A percentile compares a stretch with the other conserved stretches of the same genome.
Evolutionary conservation across 345 rosid species (phyloP).

Genomic region (Eucalyptus lansdowneana): DNA sequence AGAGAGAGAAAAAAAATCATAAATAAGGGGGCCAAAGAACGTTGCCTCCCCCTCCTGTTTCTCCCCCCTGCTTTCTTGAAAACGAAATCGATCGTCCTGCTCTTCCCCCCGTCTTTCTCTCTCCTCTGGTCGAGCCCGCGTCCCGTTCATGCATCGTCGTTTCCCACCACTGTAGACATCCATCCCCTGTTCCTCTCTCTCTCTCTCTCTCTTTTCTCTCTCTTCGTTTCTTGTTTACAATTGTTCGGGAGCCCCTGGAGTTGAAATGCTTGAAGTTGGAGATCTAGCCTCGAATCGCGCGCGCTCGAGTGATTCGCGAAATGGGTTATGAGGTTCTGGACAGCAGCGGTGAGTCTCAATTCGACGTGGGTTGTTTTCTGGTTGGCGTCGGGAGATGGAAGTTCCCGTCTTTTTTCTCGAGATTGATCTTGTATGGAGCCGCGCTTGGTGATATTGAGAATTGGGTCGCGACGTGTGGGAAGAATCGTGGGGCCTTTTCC

Average conservation of each 20-base stretch:
- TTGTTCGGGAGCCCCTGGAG: background rate
- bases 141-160: background rate
- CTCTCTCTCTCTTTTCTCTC: background rate
- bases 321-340: conserved; percentile 40
- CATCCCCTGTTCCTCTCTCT: background rate
- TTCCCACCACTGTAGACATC: background rate
- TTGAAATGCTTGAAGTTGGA: background rate
- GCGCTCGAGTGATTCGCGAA: background rate
- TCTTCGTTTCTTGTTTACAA: background rate
- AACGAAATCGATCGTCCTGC: background rate
- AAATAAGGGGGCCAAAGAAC: background rate
- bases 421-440: background rate
- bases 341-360: conserved; percentile 30
- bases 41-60: background rate
- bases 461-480: background rate
- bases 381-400: background rate
- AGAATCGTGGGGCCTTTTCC: background rate
- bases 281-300: background rate
- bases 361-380: background rate
- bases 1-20: background rate
- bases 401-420: background rate
- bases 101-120: background rate
- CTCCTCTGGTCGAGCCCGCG: background rate
- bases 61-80: background rate
- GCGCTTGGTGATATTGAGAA: background rate